Evolutionary conservation across 495 filamentous ascomycete species (phyloP).

Genomic region (Penicillium alfredii): DNA sequence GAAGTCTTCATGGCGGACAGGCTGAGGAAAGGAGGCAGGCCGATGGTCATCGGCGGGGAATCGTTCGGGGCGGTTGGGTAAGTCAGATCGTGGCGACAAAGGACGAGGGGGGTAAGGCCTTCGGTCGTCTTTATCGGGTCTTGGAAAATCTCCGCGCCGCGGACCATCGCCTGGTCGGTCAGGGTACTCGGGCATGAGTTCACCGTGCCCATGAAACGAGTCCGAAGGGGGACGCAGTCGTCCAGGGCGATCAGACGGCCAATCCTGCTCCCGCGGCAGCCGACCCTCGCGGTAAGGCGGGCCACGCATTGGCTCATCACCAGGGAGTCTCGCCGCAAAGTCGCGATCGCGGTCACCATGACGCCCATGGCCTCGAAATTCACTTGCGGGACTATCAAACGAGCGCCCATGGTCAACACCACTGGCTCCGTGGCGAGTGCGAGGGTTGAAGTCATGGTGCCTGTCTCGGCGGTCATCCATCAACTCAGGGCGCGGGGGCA

Average conservation of each 20-base stretch:
- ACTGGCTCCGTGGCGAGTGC: conserved; percentile 30
- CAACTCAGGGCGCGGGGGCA: conserved; percentile 36
- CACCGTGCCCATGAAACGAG: conserved; percentile 27
- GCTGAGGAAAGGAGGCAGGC: conserved; percentile 17
- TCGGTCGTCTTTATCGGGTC: conserved; percentile 35
- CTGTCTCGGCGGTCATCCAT: conserved; percentile 36
- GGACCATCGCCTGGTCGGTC: conserved; percentile 28
- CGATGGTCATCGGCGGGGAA: conserved; percentile 34
- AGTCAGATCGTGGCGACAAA: conserved; percentile 29
- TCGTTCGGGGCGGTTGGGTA: conserved; percentile 35
- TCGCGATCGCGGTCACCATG: conserved; percentile 32
- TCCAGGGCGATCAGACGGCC: conserved; percentile 33
- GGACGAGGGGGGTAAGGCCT: conserved; percentile 21
- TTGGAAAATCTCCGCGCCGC: conserved; percentile 29
- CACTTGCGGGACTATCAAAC: conserved; percentile 27
- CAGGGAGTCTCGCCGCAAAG: conserved; percentile 24
- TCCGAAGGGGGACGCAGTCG: conserved; percentile 31
- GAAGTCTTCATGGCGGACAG: conserved; percentile 30
- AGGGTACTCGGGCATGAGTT: conserved; percentile 32
- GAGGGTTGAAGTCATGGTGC: conserved; percentile 31
- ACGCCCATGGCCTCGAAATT: conserved; percentile 28
- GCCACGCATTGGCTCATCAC: conserved; percentile 40
- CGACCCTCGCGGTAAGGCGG: conserved; percentile 33
- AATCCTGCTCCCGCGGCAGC: conserved; percentile 29
- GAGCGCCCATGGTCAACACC: conserved; percentile 29